Evolutionary conservation across 1,284 basidiomycete species (phyloP), one percentile per base, ranked within the genome.

Genomic region (Irpex sp.): DNA sequence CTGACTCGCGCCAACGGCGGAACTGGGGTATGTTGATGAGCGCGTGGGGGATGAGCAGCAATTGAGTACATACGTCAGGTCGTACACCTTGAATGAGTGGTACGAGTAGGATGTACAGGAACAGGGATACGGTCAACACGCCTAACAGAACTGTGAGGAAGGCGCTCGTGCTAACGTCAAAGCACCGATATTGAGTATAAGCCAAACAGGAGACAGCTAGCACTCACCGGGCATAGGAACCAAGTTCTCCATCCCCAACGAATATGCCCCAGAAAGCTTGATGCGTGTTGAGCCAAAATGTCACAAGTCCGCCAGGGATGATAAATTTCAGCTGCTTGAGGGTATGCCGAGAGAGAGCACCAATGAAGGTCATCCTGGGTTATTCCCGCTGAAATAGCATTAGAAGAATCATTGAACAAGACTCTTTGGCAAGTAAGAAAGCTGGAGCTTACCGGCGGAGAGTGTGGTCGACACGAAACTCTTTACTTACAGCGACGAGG

Each of bases 311-410:
- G 12, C 89, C 89, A 14, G 89, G 88, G 16, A 90, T 69, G 51
- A 90, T 83, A 60, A 90, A 84, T 69, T 89, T 88, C 68, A 90
- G 79, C 74, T 90, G 88, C 59, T 81, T 79, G 59, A 83, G 71
- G 1, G 83, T 82, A 69, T 90, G 85, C 58, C 76, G 70, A 14
- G 75, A 78, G 51, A 74, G 63, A 21, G 66, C 68, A 35, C 67
- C 61, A 55, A 63, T 39, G 23, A 57, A 56, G 48, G 59, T 61
- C 59, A 61, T 61, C 6, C n/a, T 45, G 12, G 39, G 12, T n/a
- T 45, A n/a, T 45, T 33, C 28, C 28, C 28, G 28, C 28, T 33
- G 28, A 33, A 7, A 33, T 33, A 33, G 28, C 6, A 33, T 33
- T 7, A 7, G 5, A 33, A n/a, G 10, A 45, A 45, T 45, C 39